phyloP scores from a whole-genome alignment of 148 eudicot species.

The Polygonum aviculare region DNA sequence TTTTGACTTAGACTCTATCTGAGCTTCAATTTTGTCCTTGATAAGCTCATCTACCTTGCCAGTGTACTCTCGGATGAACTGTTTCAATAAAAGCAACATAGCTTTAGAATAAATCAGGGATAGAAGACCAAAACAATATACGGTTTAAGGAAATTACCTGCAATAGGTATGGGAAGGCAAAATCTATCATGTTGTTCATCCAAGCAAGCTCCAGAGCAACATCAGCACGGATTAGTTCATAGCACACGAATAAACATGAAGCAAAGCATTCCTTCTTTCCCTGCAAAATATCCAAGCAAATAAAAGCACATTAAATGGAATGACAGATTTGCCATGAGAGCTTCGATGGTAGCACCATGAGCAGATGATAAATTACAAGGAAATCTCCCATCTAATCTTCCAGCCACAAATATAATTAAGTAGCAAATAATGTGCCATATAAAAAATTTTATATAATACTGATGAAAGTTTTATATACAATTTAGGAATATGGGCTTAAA shows the following conservation, averaged over 20 bases:
- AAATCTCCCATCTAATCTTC: background rate
- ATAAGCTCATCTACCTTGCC: constrained; percentile 96
- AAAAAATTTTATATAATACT: background rate
- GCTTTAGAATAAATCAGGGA: background rate
- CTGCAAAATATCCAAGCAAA: constrained; percentile 33
- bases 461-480: background rate
- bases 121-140: background rate
- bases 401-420: background rate
- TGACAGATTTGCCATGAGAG: background rate
- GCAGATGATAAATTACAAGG: background rate
- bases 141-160: constrained; percentile 37
- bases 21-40: constrained; percentile 73
- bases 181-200: constrained; percentile 94
- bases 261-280: constrained; percentile 98
- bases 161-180: constrained; percentile 93
- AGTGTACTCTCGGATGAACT: constrained; percentile 94
- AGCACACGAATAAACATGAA: constrained; percentile 93
- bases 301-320: background rate
- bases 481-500: background rate
- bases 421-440: background rate
- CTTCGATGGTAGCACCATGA: background rate
- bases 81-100: constrained; percentile 10
- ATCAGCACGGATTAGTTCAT: constrained; percentile 76
- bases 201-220: constrained; percentile 92
- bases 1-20: constrained; percentile 62